Evolutionary conservation across 2,329 filamentous ascomycete species (phyloP).

Genomic region (Trichoderma oligosporum): DNA sequence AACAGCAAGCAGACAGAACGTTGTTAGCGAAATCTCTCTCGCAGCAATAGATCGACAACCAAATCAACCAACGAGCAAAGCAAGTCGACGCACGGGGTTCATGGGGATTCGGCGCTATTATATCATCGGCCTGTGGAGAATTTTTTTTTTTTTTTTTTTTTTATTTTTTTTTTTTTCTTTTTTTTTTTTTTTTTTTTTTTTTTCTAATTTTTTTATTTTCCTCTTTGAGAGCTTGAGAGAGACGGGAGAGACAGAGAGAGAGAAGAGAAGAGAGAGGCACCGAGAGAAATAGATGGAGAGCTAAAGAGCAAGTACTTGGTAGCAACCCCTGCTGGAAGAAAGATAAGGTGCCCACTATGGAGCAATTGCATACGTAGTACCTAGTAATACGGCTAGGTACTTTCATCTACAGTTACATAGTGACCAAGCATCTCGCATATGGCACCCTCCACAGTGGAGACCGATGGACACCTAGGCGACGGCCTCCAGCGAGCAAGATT

Average conservation of each 20-base stretch:
- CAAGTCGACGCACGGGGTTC: conserved; percentile 2
- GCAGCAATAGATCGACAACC: background rate
- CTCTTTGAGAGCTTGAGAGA: too few relatives aligned
- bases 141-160: too few relatives aligned
- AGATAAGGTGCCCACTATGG: conserved; percentile 15
- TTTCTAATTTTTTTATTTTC: too few relatives aligned
- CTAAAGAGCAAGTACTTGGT: background rate
- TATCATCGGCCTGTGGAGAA: background rate
- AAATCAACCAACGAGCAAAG: conserved; percentile 12
- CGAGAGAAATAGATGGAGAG: background rate
- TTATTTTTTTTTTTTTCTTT: too few relatives aligned
- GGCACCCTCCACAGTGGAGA: too few relatives aligned
- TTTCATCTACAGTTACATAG: too few relatives aligned
- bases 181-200: too few relatives aligned
- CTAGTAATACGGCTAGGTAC: background rate
- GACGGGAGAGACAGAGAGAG: too few relatives aligned
- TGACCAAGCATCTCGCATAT: background rate
- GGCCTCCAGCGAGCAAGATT: too few relatives aligned
- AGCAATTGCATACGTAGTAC: background rate
- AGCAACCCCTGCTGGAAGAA: background rate
- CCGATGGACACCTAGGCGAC: too few relatives aligned
- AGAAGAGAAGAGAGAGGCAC: background rate
- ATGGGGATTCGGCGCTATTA: background rate
- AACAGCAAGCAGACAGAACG: background rate
- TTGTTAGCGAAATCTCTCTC: background rate